A percentile compares a stretch with the other conserved stretches of the same genome.
Conservation (phyloP, 2,329 filamentous ascomycete genomes). For the Aspergillus quadricinctus region DNA sequence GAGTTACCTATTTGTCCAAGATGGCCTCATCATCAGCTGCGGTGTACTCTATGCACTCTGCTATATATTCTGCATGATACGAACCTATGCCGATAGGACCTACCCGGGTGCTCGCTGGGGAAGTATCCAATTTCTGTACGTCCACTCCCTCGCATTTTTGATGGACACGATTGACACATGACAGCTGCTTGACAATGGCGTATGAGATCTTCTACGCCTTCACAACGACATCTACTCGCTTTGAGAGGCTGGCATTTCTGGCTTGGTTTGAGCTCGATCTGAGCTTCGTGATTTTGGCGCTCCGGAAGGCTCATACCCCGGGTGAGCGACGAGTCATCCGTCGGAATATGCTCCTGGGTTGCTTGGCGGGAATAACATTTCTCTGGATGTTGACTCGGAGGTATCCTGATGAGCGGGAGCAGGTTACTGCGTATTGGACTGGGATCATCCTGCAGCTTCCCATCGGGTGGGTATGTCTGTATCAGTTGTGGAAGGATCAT, state of each 20-base stretch:
- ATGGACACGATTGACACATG: background rate
- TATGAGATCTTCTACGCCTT: conserved; percentile 19
- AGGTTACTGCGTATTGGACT: conserved; percentile 20
- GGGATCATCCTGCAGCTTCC: conserved; percentile 17
- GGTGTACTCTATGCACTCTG: conserved; percentile 16
- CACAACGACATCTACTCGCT: conserved; percentile 9
- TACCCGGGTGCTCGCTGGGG: conserved; percentile 7
- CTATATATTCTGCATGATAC: conserved; percentile 14
- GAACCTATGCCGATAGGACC: conserved; percentile 10
- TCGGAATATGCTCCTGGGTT: conserved; percentile 10
- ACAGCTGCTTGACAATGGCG: conserved; percentile 14
- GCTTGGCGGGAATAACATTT: conserved; percentile 1
- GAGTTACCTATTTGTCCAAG: conserved; percentile 19
- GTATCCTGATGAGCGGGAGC: conserved; percentile 18
- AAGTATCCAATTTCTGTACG: conserved; percentile 11
- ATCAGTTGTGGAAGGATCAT: conserved; percentile 9
- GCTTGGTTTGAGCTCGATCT: conserved; percentile 17
- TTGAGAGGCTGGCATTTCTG: conserved; percentile 13
- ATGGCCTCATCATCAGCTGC: conserved; percentile 18
- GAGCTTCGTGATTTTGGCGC: conserved; percentile 5
- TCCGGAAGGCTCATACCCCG: conserved; percentile 8
- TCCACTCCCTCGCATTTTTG: background rate
- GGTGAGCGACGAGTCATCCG: background rate
- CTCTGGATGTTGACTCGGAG: conserved; percentile 2
- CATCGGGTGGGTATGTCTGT: conserved; percentile 15